Percentiles rank a stretch among this genome's conserved stretches.
These are phyloP conservation scores for Byssochlamys sp. DNA, from an alignment of 2,329 filamentous ascomycete genomes.

Conservation along the genomic window DNA sequence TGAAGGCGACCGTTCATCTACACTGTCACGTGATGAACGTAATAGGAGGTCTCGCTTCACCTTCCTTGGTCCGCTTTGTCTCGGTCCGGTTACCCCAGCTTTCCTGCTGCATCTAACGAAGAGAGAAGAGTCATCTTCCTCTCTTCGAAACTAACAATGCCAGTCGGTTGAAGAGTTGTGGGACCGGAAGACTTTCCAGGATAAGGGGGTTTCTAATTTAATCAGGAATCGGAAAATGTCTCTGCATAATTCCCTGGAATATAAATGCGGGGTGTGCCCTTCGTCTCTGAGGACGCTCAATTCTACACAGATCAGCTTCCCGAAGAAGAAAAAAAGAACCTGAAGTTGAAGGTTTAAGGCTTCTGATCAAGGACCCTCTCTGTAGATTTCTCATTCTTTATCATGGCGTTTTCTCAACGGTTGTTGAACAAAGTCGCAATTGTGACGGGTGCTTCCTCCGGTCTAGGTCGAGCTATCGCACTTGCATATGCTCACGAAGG, in stretches of 20 bases:
- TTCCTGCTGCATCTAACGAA: not conserved
- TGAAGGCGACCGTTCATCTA: no score
- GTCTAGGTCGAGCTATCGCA: slow-evolving; percentile 12
- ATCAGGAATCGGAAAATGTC: not conserved
- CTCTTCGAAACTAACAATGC: not conserved
- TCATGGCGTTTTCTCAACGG: not conserved
- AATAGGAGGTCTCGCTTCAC: not conserved
- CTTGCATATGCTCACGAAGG: slow-evolving; percentile 12
- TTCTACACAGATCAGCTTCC: not conserved
- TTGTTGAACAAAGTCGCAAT: slow-evolving; percentile 9
- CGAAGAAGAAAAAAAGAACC: not conserved
- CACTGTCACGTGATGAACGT: not conserved
- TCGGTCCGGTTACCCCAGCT: not conserved
- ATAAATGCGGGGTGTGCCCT: not conserved
- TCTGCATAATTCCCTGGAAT: not conserved
- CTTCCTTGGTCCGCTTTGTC: not conserved
- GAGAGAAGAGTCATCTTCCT: not conserved
- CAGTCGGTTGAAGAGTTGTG: not conserved
- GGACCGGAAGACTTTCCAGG: not conserved
- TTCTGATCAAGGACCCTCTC: not conserved
- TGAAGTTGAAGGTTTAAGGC: not conserved
- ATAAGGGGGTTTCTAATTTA: not conserved
- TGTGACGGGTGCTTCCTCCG: slow-evolving; percentile 12
- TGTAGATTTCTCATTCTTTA: not conserved
- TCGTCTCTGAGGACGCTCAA: not conserved